Conservation (phyloP, 2,329 filamentous ascomycete species). For the Sarocladium kiliense region DNA sequence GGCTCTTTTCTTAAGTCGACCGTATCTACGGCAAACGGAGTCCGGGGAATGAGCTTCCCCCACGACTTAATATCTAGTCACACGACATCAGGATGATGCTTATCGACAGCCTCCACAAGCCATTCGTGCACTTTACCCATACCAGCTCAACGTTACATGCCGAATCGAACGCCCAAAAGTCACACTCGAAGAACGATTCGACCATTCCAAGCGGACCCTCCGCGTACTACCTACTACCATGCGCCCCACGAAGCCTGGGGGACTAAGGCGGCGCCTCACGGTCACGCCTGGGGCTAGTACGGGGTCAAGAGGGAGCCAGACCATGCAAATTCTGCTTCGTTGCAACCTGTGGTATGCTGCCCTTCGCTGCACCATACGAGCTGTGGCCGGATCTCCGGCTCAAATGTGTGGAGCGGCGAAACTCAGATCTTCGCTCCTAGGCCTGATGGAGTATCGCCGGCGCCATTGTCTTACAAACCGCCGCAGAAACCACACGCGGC, state of each 20-base stretch:
- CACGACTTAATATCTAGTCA: neutral
- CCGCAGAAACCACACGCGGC: neutral
- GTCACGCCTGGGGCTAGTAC: neutral
- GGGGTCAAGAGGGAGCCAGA: neutral
- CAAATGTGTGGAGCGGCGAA: neutral
- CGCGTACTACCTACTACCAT: too few relatives aligned
- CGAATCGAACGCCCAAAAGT: neutral
- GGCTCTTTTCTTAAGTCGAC: neutral
- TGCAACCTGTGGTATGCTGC: neutral
- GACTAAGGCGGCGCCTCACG: neutral
- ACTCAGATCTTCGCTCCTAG: neutral
- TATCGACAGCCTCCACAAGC: neutral
- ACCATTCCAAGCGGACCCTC: neutral
- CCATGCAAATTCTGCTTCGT: neutral
- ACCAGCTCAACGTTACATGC: conserved; percentile 1
- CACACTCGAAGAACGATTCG: neutral
- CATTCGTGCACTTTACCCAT: neutral
- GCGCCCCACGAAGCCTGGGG: neutral
- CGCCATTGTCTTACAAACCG: neutral
- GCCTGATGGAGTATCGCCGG: conserved; percentile 2
- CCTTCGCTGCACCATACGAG: neutral
- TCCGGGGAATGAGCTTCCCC: neutral
- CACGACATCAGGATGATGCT: neutral
- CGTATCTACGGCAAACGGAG: too few relatives aligned
- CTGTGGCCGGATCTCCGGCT: neutral